Evolutionary conservation across 805 yeast species (phyloP), one percentile per base, ranked within the genome.

Genomic region (Starmerella stellata): DNA sequence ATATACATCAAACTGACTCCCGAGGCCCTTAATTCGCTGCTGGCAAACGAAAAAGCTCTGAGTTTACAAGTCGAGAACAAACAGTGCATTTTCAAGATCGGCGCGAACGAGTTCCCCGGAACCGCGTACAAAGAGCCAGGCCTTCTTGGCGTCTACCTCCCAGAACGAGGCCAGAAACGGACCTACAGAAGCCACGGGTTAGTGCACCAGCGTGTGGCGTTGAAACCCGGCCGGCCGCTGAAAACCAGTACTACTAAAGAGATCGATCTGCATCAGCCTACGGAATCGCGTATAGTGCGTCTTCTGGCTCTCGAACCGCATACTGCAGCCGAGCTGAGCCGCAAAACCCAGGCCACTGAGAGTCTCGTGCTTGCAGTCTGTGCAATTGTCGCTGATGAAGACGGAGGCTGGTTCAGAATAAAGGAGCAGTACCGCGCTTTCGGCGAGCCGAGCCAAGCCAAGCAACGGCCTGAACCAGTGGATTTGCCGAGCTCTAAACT

Each of bases 61-160:
- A 29, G 19, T 29, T 5, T 29, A 8, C 16, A 15, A n/a, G 19
- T 29, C 32, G 14, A 8, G 7, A 15, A 29, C 14, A 29, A 29
- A 15, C 19, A 15, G 19, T 29, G 19, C 32, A 15, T 29, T 29
- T 13, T 49, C 13, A 31, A 32, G 24, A 19, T 48, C 21, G 42
- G 44, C 38, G 37, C 38, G 17, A 30, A 15, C 36, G 44, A 45
- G 30, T 45, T 38, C 36, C 39, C 36, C 4, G 50, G 46, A 14
- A 15, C 44, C 2, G 33, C 39, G 16, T 36, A 34, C 31, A 37
- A 44, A 13, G 53, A 49, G 36, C 49, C 53, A n/a, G 53, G 52
- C 19, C 24, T 36, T 11, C 36, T 46, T 1, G 51, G 47, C 27
- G 42, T 47, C 14, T 49, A 38, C 23, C 25, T 36, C 2, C 44